Evolutionary conservation across 148 eudicot species (phyloP).

Genomic region (Fallopia convolvulus): DNA sequence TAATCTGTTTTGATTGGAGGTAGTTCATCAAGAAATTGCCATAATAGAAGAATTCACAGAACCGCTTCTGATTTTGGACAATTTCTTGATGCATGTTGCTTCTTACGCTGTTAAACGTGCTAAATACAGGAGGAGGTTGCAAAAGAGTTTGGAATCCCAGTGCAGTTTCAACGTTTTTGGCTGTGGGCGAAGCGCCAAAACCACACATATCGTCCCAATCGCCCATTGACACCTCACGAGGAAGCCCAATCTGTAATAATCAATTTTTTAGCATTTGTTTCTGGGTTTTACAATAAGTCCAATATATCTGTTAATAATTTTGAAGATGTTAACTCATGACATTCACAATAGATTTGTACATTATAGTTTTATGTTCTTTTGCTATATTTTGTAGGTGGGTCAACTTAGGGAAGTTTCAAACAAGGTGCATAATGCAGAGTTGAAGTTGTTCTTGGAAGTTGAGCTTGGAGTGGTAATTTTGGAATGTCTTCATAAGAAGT

Average conservation of each 20-base stretch:
- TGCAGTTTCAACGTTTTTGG: slow-evolving; percentile 22
- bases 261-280: neutral
- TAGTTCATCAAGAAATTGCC: neutral
- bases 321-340: neutral
- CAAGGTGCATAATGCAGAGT: slow-evolving; percentile 43
- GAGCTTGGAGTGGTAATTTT: slow-evolving; percentile 37
- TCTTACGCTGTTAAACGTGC: neutral
- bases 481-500: neutral
- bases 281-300: neutral
- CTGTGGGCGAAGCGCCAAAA: slow-evolving; percentile 26
- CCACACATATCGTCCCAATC: slow-evolving; percentile 23
- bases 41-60: neutral
- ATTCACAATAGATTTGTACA: neutral
- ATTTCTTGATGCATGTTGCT: neutral
- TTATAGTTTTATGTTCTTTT: neutral
- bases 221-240: slow-evolving; percentile 19
- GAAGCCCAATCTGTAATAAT: slow-evolving; percentile 19
- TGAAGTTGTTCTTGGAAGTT: slow-evolving; percentile 53
- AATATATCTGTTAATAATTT: neutral
- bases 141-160: slow-evolving; percentile 21
- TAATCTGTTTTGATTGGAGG: too few relatives aligned
- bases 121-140: slow-evolving; percentile 22
- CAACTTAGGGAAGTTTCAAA: slow-evolving; percentile 47
- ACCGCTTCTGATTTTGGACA: neutral
- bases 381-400: slow-evolving; percentile 37